Evolutionary conservation across 2,329 filamentous ascomycete species (phyloP).

Genomic region (Verticillium nubilum): DNA sequence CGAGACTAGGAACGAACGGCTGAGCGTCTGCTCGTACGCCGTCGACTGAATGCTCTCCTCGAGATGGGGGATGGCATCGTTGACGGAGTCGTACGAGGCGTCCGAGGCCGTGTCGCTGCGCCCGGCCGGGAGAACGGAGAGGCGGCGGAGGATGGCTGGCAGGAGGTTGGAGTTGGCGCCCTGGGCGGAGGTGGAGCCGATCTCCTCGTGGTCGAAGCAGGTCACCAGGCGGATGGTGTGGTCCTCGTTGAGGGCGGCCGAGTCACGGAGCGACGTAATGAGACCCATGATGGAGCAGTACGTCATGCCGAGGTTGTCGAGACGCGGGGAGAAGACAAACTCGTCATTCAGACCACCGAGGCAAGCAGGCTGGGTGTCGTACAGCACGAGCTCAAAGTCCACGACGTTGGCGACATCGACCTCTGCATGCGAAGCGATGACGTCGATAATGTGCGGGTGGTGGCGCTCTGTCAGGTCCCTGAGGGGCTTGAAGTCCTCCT

Average conservation of each 20-base stretch:
- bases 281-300: conserved; percentile 86
- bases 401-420: conserved; percentile 67
- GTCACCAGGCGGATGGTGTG: conserved; percentile 82
- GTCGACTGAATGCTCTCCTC: conserved; percentile 60
- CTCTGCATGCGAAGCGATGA: conserved; percentile 75
- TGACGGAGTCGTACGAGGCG: conserved; percentile 55
- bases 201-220: conserved; percentile 97
- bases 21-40: conserved; percentile 87
- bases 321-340: conserved; percentile 89
- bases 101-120: conserved; percentile 46
- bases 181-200: conserved; percentile 87
- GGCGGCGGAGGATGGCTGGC: conserved; percentile 77
- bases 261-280: conserved; percentile 66
- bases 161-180: conserved; percentile 91
- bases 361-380: conserved; percentile 87
- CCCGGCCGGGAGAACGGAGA: conserved; percentile 70
- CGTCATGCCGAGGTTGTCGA: conserved; percentile 96
- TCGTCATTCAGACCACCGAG: conserved; percentile 89
- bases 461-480: conserved; percentile 76
- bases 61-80: conserved; percentile 47
- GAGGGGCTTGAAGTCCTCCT: conserved; percentile 63
- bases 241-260: conserved; percentile 66
- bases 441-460: conserved; percentile 78
- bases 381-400: conserved; percentile 96
- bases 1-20: conserved; percentile 87